These are phyloP conservation scores for Picochlorum sp. DNA, from an alignment of 139 green algal species.

Conservation along the genomic window DNA sequence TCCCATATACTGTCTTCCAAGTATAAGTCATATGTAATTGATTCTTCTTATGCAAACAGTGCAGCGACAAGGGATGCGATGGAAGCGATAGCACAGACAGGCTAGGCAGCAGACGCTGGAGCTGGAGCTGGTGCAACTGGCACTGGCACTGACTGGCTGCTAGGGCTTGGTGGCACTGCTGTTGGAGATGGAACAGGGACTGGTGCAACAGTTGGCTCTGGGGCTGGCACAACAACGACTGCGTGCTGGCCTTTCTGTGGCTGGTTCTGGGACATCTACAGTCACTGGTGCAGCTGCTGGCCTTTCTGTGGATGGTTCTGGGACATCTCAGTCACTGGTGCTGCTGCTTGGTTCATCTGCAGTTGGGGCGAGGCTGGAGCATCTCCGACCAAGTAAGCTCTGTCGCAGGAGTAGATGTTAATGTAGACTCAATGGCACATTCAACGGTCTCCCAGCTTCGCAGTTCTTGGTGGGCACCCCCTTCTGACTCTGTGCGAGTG, in stretches of 20 bases:
- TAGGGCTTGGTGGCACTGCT: not conserved
- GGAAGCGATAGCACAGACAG: not conserved
- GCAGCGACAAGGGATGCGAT: not conserved
- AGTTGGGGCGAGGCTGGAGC: not conserved
- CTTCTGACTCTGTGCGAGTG: not conserved
- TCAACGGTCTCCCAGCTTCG: slow-evolving; percentile 5
- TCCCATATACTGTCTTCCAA: too few species aligned
- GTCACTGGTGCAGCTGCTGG: not conserved
- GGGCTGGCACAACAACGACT: not conserved
- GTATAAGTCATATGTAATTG: too few species aligned
- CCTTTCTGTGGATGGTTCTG: not conserved
- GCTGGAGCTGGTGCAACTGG: not conserved
- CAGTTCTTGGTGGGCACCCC: not conserved
- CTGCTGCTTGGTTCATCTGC: not conserved
- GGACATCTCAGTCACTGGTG: not conserved
- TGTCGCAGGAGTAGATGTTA: slow-evolving; percentile 11
- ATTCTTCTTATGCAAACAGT: too few species aligned
- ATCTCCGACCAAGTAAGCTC: slow-evolving; percentile 1
- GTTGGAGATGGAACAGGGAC: not conserved
- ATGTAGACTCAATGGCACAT: not conserved
- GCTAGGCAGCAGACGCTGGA: not conserved
- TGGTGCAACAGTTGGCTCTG: not conserved
- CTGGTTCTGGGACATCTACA: not conserved
- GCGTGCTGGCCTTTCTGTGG: not conserved
- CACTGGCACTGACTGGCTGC: not conserved